Base-by-base conservation (phyloP, 2,329 filamentous ascomycete species). In the Neofusicoccum umdonicola region DNA sequence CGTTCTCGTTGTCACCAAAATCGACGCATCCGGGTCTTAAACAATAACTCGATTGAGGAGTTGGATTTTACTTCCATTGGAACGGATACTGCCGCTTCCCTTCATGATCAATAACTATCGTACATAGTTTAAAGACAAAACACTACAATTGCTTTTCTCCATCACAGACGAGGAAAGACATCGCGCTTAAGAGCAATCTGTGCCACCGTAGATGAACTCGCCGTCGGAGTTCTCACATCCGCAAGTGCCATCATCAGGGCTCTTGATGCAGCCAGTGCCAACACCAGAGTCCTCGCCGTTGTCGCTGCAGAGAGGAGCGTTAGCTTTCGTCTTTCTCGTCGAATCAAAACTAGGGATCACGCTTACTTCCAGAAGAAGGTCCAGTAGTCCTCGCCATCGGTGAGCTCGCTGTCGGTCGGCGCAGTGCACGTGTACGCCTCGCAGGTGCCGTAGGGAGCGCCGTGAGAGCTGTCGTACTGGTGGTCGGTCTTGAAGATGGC, bases 371-470 rank as follows among this genome's bases (percentile, higher is more conserved):
- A 52, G 48, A 45, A 62, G 47, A 62, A 62, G 7, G 60, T 52
- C 60, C 60, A 62, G 39, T 50, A 51, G 22, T 34, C 60, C 3
- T 44, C 19, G 1, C 15, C 35, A 6, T 15, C 22, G 35, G n/a
- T 44, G 7, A 62, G 48, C 45, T 62, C 60, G 35, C 15, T 17
- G 22, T 31, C 22, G 22, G 60, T 44, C 5, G 60, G 60, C 1
- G 47, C 60, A 22, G 47, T 52, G 60, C 47, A 62, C 44, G 45
- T 52, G 27, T 62, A 62, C 17, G 60, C 60, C 45, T 51, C 22
- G 60, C 60, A 84, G 4, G 79, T 83, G 45, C 62, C 62, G 42
- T 83, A 83, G 2, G 81, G 81, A 2, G 75, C 77, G 27, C 82
- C 82, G 65, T 82, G 60, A 66, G 69, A 69, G 19, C 65, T 68